Conservation (phyloP, 1,284 basidiomycete species). For the Cystobasidium pallidum region DNA sequence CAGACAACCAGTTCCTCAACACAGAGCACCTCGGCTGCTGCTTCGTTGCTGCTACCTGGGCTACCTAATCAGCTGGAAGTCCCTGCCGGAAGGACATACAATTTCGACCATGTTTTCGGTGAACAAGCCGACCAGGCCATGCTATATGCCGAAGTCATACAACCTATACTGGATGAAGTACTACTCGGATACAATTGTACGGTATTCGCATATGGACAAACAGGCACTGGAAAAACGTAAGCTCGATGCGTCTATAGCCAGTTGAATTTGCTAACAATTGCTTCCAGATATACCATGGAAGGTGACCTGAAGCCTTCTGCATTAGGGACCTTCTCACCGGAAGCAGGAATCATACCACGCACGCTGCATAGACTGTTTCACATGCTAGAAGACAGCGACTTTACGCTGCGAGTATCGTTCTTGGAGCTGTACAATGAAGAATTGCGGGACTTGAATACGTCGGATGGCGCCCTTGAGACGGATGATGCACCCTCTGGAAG, state of each 20-base stretch:
- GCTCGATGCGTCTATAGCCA: conserved; percentile 52
- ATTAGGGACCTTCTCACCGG: conserved; percentile 79
- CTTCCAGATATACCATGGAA: conserved; percentile 85
- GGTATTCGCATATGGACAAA: conserved; percentile 97
- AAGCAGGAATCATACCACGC: conserved; percentile 97
- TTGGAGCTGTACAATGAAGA: conserved; percentile 99
- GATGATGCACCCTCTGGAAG: conserved; percentile 58
- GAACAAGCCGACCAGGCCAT: conserved; percentile 95
- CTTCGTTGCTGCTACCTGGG: conserved; percentile 60
- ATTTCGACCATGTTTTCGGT: conserved; percentile 91
- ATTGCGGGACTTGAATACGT: conserved; percentile 85
- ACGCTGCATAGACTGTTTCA: conserved; percentile 91
- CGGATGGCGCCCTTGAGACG: conserved; percentile 62
- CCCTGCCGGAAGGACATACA: conserved; percentile 73
- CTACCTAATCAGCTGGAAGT: conserved; percentile 44
- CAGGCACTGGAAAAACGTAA: conserved; percentile 97
- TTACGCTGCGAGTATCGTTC: conserved; percentile 90
- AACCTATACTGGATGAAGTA: conserved; percentile 90
- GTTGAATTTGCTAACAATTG: neutral
- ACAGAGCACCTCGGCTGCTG: conserved; percentile 66
- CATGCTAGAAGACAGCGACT: conserved; percentile 82
- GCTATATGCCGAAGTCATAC: conserved; percentile 91
- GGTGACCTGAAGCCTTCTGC: conserved; percentile 77
- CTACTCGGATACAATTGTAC: conserved; percentile 96
- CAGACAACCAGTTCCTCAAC: conserved; percentile 51